Evolutionary conservation across 306 rosid species (phyloP).

Genomic region (Phaseolus lunatus): DNA sequence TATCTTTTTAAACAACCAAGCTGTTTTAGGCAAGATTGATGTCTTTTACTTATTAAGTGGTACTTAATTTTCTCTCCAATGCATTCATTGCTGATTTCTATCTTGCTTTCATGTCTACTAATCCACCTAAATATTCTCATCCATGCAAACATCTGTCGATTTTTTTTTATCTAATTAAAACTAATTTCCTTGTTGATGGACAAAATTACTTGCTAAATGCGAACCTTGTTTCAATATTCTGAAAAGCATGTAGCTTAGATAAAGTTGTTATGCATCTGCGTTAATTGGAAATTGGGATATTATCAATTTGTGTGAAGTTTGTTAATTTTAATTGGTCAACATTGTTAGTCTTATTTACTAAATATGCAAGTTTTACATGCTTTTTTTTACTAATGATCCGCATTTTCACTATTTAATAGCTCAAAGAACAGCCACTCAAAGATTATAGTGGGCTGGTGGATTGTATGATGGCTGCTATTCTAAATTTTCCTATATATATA

Average conservation of each 20-base stretch:
- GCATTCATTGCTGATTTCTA: background rate
- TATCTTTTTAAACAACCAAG: background rate
- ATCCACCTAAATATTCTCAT: background rate
- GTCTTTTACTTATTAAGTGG: background rate
- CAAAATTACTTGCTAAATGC: too few relatives aligned
- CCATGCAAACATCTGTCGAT: background rate
- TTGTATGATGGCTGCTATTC: too few relatives aligned
- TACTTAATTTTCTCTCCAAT: background rate
- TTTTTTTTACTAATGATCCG: background rate
- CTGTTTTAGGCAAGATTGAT: background rate
- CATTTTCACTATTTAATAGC: background rate
- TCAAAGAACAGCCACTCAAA: too few relatives aligned
- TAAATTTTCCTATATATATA: too few relatives aligned
- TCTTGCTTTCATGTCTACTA: background rate
- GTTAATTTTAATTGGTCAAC: too few relatives aligned
- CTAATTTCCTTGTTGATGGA: background rate
- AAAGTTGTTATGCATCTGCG: too few relatives aligned
- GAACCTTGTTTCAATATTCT: too few relatives aligned
- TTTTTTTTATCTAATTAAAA: slow-evolving; percentile 15
- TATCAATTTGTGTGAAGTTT: too few relatives aligned
- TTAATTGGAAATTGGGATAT: too few relatives aligned
- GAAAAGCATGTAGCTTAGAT: too few relatives aligned
- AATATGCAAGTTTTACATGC: background rate
- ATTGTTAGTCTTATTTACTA: background rate
- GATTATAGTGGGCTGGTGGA: too few relatives aligned